These are phyloP conservation scores for Cerioporus squamosus DNA, from an alignment of 1,284 basidiomycete genomes.

Conservation along the genomic window DNA sequence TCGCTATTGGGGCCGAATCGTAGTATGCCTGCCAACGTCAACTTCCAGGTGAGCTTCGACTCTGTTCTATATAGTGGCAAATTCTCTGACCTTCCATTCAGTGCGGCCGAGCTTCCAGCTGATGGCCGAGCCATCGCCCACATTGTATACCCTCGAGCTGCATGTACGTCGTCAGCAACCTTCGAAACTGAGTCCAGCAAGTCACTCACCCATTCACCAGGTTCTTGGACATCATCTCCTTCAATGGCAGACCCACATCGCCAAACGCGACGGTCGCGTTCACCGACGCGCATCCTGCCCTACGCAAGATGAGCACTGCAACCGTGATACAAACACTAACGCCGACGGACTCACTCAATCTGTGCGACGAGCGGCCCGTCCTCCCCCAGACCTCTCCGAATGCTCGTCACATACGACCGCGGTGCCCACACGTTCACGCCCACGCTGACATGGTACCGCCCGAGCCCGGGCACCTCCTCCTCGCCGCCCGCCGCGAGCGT, in stretches of 20 bases:
- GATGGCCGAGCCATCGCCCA: conserved; percentile 26
- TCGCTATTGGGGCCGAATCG: conserved; percentile 23
- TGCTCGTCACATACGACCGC: conserved; percentile 25
- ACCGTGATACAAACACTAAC: neutral
- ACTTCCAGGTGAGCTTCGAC: neutral
- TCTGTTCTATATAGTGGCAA: neutral
- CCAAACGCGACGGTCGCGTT: conserved; percentile 28
- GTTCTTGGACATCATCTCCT: conserved; percentile 28
- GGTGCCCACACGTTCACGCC: conserved; percentile 34
- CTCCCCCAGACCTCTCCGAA: conserved; percentile 26
- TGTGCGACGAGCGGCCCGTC: conserved; percentile 29
- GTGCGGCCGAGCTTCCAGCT: conserved; percentile 29
- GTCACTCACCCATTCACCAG: conserved; percentile 24
- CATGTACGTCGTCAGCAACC: neutral
- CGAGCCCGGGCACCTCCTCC: conserved; percentile 2
- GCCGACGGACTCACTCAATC: conserved; percentile 28
- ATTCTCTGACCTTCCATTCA: conserved; percentile 28
- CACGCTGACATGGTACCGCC: conserved; percentile 30
- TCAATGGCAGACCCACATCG: conserved; percentile 19
- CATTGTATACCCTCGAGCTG: conserved; percentile 27
- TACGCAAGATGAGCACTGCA: neutral
- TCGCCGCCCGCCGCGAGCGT: conserved; percentile 18
- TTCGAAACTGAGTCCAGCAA: neutral
- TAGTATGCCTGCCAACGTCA: conserved; percentile 20
- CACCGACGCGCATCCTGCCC: conserved; percentile 2